Percentiles rank a stretch among this genome's conserved stretches.
Conservation (phyloP, 371 early-diverging fungal species). For the Batkoa obscura region DNA sequence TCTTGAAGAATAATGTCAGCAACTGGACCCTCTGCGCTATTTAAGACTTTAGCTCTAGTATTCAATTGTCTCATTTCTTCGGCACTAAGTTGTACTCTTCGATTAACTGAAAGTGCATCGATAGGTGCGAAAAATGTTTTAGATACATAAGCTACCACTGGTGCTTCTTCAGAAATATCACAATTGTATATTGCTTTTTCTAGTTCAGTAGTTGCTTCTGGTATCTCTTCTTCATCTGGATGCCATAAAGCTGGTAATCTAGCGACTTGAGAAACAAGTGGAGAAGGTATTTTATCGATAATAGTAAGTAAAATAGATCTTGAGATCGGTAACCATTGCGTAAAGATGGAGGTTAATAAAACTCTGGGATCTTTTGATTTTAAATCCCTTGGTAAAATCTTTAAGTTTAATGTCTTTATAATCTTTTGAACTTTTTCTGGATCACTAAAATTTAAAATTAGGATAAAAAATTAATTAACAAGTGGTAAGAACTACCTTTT, state of each 20-base stretch:
- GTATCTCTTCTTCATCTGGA: slow-evolving; percentile 20
- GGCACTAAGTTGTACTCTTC: slow-evolving; percentile 47
- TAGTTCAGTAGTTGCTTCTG: slow-evolving; percentile 19
- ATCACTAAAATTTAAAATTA: slow-evolving; percentile 22
- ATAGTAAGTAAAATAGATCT: slow-evolving; percentile 55
- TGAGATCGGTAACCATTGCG: slow-evolving; percentile 66
- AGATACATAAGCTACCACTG: slow-evolving; percentile 69
- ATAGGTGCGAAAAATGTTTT: slow-evolving; percentile 81
- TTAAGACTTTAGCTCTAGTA: slow-evolving; percentile 25
- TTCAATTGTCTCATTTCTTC: slow-evolving; percentile 78
- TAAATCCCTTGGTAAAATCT: slow-evolving; percentile 72
- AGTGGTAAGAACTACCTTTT: neutral
- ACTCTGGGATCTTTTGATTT: slow-evolving; percentile 63
- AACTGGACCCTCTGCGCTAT: slow-evolving; percentile 9
- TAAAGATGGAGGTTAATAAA: slow-evolving; percentile 56
- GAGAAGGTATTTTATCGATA: slow-evolving; percentile 77
- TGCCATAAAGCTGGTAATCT: slow-evolving; percentile 64
- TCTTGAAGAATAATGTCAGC: slow-evolving; percentile 12
- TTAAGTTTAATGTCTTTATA: slow-evolving; percentile 61
- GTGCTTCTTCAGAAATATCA: slow-evolving; percentile 23
- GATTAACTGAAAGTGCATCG: slow-evolving; percentile 48
- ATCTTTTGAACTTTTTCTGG: slow-evolving; percentile 82
- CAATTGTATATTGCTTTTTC: slow-evolving; percentile 43
- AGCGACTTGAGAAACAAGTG: slow-evolving; percentile 53
- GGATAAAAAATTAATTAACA: neutral